Conservation (phyloP, 139 green algal genomes). For the Closterium sp. region DNA sequence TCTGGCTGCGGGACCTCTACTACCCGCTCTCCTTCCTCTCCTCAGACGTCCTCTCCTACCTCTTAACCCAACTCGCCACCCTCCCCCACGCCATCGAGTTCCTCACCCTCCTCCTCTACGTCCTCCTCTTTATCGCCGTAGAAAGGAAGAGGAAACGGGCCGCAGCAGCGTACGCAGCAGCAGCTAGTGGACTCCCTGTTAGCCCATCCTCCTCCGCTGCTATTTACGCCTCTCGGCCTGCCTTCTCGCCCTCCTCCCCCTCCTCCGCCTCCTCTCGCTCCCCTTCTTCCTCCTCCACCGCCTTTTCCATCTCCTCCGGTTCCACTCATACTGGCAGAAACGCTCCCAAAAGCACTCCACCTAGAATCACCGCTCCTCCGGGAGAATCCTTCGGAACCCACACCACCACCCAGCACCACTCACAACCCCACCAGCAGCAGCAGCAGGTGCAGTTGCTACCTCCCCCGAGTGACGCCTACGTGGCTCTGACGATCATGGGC, state of each 20-base stretch:
- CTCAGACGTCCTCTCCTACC: background rate
- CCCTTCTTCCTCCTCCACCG: background rate
- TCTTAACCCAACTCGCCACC: background rate
- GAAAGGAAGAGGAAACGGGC: background rate
- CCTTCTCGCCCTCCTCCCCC: background rate
- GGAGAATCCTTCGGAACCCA: background rate
- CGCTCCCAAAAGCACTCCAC: background rate
- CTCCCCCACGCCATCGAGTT: background rate
- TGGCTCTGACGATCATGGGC: background rate
- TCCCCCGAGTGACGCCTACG: background rate
- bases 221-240: background rate
- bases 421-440: background rate
- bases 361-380: background rate
- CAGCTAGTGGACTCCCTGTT: background rate
- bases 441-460: background rate
- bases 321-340: background rate
- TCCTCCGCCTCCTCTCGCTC: background rate
- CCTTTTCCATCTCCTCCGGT: background rate
- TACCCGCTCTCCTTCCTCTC: background rate
- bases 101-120: background rate
- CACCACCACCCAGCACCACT: background rate
- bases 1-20: background rate
- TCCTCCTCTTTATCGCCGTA: background rate
- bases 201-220: background rate
- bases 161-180: background rate